Conservation (phyloP, 2,329 filamentous ascomycete species). For the Ceratocystis huliohia region DNA sequence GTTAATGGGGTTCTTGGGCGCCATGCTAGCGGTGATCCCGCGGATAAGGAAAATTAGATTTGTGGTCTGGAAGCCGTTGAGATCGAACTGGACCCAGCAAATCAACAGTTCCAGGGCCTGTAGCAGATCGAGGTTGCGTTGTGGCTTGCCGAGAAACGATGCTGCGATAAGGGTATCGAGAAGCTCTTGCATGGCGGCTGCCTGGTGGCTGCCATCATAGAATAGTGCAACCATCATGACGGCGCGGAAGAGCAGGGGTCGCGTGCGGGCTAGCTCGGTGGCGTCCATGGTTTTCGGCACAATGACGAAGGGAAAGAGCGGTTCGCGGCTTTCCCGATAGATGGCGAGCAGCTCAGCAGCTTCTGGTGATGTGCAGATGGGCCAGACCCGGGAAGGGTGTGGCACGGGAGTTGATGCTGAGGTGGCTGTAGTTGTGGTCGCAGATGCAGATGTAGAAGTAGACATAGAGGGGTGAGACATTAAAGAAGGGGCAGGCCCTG, state of each 20-base stretch:
- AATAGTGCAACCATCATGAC: slow-evolving; percentile 35
- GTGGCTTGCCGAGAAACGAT: slow-evolving; percentile 31
- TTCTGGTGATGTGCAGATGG: slow-evolving; percentile 29
- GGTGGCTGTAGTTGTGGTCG: slow-evolving; percentile 15
- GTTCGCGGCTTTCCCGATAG: slow-evolving; percentile 29
- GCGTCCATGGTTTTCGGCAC: slow-evolving; percentile 30
- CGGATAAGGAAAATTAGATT: slow-evolving; percentile 38
- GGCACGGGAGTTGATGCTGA: slow-evolving; percentile 19
- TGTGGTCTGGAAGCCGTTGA: slow-evolving; percentile 38
- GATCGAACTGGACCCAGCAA: slow-evolving; percentile 30
- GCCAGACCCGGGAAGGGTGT: slow-evolving; percentile 17
- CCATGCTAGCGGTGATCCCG: slow-evolving; percentile 24
- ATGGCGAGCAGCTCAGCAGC: slow-evolving; percentile 31
- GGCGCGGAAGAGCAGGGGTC: slow-evolving; percentile 39
- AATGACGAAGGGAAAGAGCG: slow-evolving; percentile 36
- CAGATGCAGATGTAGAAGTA: neutral
- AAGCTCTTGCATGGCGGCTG: slow-evolving; percentile 33
- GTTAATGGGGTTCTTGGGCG: slow-evolving; percentile 23
- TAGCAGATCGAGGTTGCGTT: slow-evolving; percentile 35
- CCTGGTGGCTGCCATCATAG: slow-evolving; percentile 34
- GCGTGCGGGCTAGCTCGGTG: slow-evolving; percentile 28
- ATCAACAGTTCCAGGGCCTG: slow-evolving; percentile 36
- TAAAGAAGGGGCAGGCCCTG: neutral
- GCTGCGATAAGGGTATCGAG: slow-evolving; percentile 33
- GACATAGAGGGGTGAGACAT: slow-evolving; percentile 8